phyloP scores from a whole-genome alignment of 1,284 basidiomycete genomes.

The Ustilago cynodontis region DNA sequence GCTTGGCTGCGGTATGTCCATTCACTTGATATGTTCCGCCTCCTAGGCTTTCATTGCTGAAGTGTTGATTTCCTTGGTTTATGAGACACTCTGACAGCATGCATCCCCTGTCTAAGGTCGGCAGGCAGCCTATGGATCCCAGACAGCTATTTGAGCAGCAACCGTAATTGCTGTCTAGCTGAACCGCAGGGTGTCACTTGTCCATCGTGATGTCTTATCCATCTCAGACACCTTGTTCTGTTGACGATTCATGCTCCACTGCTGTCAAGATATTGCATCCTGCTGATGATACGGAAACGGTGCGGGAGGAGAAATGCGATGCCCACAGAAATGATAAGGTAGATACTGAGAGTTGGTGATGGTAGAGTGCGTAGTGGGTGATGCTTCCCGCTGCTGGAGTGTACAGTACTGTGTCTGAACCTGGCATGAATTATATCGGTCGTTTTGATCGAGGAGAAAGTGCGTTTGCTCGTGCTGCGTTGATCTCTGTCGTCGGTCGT shows the following conservation, averaged over 20 bases:
- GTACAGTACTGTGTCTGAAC: not conserved
- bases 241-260: not conserved
- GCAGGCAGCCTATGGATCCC: too few species aligned
- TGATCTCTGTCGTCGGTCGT: conserved; percentile 2
- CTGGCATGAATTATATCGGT: not conserved
- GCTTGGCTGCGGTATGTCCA: not conserved
- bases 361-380: not conserved
- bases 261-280: not conserved
- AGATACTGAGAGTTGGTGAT: not conserved
- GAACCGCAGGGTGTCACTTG: too few species aligned
- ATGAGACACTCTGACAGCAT: too few species aligned
- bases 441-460: not conserved
- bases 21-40: too few species aligned
- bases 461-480: conserved; percentile 34
- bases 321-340: conserved; percentile 13
- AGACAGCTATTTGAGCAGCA: too few species aligned
- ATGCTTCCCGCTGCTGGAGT: not conserved
- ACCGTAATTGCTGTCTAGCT: too few species aligned
- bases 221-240: too few species aligned
- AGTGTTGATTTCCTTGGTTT: too few species aligned
- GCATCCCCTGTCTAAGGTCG: too few species aligned
- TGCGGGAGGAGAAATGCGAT: conserved; percentile 6
- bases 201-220: too few species aligned
- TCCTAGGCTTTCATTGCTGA: too few species aligned
- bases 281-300: not conserved